A percentile compares a stretch with the other conserved stretches of the same genome.
Evolutionary conservation across 2,329 filamentous ascomycete species (phyloP).

Genomic region (Penicillium rolfsii): DNA sequence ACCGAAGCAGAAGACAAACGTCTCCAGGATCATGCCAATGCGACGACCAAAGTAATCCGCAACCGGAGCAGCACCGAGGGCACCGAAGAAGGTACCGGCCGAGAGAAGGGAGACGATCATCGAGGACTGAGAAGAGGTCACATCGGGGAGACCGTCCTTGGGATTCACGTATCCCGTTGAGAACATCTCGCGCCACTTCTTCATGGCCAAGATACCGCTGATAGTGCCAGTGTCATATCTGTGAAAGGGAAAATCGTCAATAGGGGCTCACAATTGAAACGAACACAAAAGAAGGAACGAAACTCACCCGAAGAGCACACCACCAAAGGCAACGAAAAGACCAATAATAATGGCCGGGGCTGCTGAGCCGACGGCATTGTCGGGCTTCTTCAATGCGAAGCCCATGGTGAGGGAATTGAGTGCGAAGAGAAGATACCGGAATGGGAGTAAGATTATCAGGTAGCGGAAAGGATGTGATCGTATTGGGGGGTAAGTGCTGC

Average conservation of each 20-base stretch:
- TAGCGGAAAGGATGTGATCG: neutral
- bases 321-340: slow-evolving; percentile 62
- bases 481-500: slow-evolving; percentile 4
- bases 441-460: neutral
- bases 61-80: slow-evolving; percentile 47
- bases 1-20: slow-evolving; percentile 40
- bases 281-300: neutral
- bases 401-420: slow-evolving; percentile 38
- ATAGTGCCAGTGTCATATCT: slow-evolving; percentile 60
- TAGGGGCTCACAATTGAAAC: neutral
- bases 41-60: slow-evolving; percentile 46
- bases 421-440: neutral
- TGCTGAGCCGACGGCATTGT: slow-evolving; percentile 51
- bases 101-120: slow-evolving; percentile 53
- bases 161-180: slow-evolving; percentile 42
- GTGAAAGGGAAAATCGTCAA: neutral
- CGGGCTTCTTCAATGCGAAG: slow-evolving; percentile 50
- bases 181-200: slow-evolving; percentile 45
- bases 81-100: slow-evolving; percentile 69
- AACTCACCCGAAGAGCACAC: slow-evolving; percentile 60
- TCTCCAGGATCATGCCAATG: slow-evolving; percentile 45
- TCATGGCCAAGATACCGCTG: slow-evolving; percentile 56
- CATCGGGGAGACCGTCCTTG: slow-evolving; percentile 45
- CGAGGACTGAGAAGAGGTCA: slow-evolving; percentile 55
- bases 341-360: slow-evolving; percentile 58